These are phyloP conservation scores for Amanita polypyramis DNA, from an alignment of 768 basidiomycete genomes.

Conservation along the genomic window DNA sequence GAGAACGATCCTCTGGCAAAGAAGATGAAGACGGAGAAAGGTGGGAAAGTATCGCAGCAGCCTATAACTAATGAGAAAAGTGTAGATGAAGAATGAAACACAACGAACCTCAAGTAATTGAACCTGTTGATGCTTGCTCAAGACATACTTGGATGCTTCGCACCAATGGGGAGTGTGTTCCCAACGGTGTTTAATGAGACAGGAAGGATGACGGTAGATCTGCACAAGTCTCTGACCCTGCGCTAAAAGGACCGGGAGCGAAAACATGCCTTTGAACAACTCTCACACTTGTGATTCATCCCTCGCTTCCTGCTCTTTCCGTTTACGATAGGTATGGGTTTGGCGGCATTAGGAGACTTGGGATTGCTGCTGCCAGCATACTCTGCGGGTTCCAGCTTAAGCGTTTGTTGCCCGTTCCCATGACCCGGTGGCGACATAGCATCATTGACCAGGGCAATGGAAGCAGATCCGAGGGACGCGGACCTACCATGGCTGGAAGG, in stretches of 20 bases:
- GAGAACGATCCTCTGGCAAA: constrained; percentile 86
- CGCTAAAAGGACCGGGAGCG: constrained; percentile 6
- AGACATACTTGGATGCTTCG: constrained; percentile 78
- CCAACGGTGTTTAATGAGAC: constrained; percentile 97
- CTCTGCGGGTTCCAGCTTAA: constrained; percentile 4
- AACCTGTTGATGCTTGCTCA: constrained; percentile 96
- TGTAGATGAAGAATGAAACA: not conserved
- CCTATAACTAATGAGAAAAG: constrained; percentile 30
- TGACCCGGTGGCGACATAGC: not conserved
- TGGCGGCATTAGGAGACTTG: constrained; percentile 11
- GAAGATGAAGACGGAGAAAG: constrained; percentile 64
- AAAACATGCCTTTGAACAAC: constrained; percentile 77
- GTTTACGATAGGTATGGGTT: constrained; percentile 27
- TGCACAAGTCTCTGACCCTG: constrained; percentile 16
- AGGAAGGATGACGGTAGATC: constrained; percentile 89
- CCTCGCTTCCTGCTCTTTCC: constrained; percentile 65
- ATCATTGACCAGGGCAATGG: not conserved
- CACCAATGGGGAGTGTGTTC: constrained; percentile 96
- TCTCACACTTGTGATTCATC: constrained; percentile 85
- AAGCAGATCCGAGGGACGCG: not conserved
- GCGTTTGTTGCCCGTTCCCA: not conserved
- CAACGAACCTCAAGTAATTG: constrained; percentile 76
- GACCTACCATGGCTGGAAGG: constrained; percentile 14
- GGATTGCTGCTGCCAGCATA: constrained; percentile 12
- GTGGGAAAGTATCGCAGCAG: constrained; percentile 91